Percentiles rank a stretch among this genome's conserved stretches.
Conservation (phyloP, 306 rosid genomes). For the Malus fusca region DNA sequence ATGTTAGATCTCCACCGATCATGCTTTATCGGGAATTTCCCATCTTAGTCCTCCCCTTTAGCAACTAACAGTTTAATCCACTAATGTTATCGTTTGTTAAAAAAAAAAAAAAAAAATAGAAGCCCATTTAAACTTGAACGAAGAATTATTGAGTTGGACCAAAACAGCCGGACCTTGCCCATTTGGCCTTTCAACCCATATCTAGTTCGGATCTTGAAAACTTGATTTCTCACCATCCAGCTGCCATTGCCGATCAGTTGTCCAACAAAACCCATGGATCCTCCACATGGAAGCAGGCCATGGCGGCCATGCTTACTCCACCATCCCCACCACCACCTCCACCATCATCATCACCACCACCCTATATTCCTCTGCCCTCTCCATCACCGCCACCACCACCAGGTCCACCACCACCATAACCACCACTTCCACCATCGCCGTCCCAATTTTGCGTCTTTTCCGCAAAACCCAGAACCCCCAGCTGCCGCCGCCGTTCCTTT, state of each 20-base stretch:
- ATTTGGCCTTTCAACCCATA: not conserved
- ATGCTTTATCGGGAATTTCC: too few relatives aligned
- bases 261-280: constrained; percentile 16
- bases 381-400: not conserved
- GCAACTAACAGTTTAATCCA: too few relatives aligned
- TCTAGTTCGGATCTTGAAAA: not conserved
- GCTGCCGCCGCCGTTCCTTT: not conserved
- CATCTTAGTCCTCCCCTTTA: too few relatives aligned
- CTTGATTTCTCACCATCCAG: not conserved
- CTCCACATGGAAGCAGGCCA: not conserved
- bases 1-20: too few relatives aligned
- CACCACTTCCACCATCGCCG: not conserved
- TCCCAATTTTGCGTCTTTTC: not conserved
- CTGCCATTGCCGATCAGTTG: not conserved
- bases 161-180: not conserved
- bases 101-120: not conserved
- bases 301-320: constrained; percentile 14
- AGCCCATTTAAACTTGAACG: not conserved
- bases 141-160: not conserved
- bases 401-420: not conserved
- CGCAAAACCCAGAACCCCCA: constrained; percentile 12
- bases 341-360: not conserved
- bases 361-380: constrained; percentile 7
- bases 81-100: too few relatives aligned
- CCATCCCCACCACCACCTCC: constrained; percentile 10